Percentiles rank a stretch among this genome's conserved stretches.
Conservation (phyloP, 441 rosid genomes). For the Jatropha multifida region DNA sequence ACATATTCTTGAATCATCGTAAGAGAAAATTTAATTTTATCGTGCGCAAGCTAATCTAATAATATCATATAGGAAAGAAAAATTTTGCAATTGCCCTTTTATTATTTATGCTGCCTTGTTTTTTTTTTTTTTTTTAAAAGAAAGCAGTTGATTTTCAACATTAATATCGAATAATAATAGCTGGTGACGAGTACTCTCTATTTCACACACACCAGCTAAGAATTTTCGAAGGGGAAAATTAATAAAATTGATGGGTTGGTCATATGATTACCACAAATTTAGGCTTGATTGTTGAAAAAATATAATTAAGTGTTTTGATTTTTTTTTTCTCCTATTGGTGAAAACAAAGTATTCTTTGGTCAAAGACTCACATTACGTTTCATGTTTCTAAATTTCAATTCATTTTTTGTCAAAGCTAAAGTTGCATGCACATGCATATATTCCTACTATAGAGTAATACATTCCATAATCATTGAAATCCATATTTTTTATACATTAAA, state of each 20-base stretch:
- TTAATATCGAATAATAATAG: too few relatives aligned
- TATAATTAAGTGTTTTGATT: background rate
- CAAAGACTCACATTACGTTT: background rate
- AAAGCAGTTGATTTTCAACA: background rate
- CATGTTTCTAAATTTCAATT: too few relatives aligned
- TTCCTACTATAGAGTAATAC: too few relatives aligned
- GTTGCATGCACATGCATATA: too few relatives aligned
- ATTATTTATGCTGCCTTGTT: constrained; percentile 8
- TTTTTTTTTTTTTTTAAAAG: background rate
- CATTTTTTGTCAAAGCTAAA: too few relatives aligned
- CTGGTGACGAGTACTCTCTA: background rate
- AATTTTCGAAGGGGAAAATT: background rate
- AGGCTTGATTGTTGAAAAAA: constrained; percentile 17
- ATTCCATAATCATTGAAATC: too few relatives aligned
- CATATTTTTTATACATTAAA: too few relatives aligned
- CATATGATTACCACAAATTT: constrained; percentile 1
- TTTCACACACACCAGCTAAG: background rate
- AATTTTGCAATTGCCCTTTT: background rate
- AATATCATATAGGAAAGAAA: too few relatives aligned
- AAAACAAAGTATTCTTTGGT: background rate
- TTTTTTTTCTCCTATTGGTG: background rate
- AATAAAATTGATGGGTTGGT: background rate
- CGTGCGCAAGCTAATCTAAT: too few relatives aligned
- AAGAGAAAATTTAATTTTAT: too few relatives aligned
- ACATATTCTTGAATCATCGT: too few relatives aligned